Base-by-base conservation (phyloP, 2,329 filamentous ascomycete genomes). In the Drechslerella dactyloides region DNA sequence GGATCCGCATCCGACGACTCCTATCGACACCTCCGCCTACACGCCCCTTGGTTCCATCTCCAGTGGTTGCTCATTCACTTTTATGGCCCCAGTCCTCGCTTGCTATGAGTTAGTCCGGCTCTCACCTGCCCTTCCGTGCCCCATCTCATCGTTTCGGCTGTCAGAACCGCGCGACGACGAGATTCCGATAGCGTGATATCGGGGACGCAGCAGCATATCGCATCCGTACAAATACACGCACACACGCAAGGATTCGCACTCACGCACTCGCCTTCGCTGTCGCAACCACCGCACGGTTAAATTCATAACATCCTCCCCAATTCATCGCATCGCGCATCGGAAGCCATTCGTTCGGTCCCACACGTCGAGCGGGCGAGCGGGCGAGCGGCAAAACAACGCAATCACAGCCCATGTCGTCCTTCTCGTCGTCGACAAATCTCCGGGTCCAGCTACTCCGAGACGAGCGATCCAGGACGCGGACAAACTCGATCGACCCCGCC, bases 401-500 rank as follows among this genome's bases (percentile, higher is more conserved):
- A 54, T 4, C 30, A 53, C 24, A 15, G 50, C 50, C 27, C 53
- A 65, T 65, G 68, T 72, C 68, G 60, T 72, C 68, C 60, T 72
- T 65, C 54, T 55, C 68, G 68, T 72, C 68, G 50, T 72, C 68
- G 50, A 72, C 68, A 33, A 72, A 72, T 65, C 68, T 72, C 60
- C 68, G 68, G 50, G 68, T 72, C 33, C 68, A 72, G 60, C 62
- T 72, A 54, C 68, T 72, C 68, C 68, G 68, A 44, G 68, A 72
- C 27, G 68, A 72, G 37, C 68, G 68, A 61, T 72, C 68, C 44
- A 65, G 68, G 56, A 76, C 75, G 74, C 74, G 76, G 74, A 76
- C 76, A 73, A 69, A 75, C 63, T 77, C 76, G 48, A 68, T 76
- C 58, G 75, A 76, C 33, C 73, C 61, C 66, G 75, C 73, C 61